Evolutionary conservation across 345 rosid species (phyloP), one percentile per base, ranked within the genome.

Genomic region (Linum trigynum): DNA sequence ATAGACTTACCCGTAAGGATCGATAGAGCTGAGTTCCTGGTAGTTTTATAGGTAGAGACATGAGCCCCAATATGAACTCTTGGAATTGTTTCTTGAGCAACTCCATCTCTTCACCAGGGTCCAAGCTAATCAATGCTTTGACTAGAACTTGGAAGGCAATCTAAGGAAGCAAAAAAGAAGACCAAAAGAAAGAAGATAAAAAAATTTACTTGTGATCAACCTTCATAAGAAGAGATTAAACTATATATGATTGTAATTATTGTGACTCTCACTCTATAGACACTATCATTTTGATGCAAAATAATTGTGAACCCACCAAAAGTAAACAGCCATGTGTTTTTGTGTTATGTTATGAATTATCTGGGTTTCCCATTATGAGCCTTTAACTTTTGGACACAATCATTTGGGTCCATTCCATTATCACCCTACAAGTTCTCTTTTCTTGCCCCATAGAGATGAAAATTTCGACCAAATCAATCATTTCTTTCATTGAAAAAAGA

Each of bases 11-110:
- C 88, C 87, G 87, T 42, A 91, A 79, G n/a, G 99, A 94, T 63
- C 87, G 82, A 68, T 87, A 76, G 45, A 94, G 96, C 77, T 88
- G 94, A 39, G 74, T 88, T 76, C 99, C 99, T 23, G 97, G 99
- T 17, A 94, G 38, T 62, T 89, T 88, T 35, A 94, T 7, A 32
- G 99, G 99, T 4, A 94, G 69, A 69, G 97, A 87, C 92, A 94
- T 91, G 63, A 94, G 96, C 37, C 99, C 99, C 12, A 77, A 72
- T 66, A 88, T 89, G 64, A 95, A 95, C 67, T 82, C 74, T 70
- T 88, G 92, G 69, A 91, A 95, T 57, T 86, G 88, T 81, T 80
- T 72, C 74, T 85, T 88, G 6, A 95, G 77, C 15, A 71, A 71
- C 42, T 84, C 86, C 80, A 94, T 84, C 65, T 91, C 95, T 55